A percentile compares a stretch with the other conserved stretches of the same genome.
These are phyloP conservation scores for Cajanus cajan DNA, from an alignment of 306 rosid genomes.

Conservation along the genomic window DNA sequence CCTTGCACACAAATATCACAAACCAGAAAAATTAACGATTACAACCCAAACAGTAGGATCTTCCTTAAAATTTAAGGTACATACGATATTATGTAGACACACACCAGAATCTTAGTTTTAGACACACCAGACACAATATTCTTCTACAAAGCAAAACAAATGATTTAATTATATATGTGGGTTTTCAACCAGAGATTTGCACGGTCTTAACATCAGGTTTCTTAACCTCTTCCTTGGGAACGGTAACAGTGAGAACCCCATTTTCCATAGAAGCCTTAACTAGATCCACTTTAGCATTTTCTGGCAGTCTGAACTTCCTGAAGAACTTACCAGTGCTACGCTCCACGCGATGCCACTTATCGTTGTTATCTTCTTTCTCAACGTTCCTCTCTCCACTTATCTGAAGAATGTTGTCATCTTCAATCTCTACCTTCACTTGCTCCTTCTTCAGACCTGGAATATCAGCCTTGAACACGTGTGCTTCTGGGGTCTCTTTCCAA, in stretches of 20 bases:
- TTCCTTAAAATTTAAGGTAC: no score
- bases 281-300: conserved; percentile 24
- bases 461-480: conserved; percentile 35
- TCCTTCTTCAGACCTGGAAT: neutral
- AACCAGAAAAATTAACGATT: no score
- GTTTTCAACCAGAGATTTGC: conserved; percentile 35
- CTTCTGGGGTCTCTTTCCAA: conserved; percentile 33
- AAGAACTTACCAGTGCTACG: conserved; percentile 39
- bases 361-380: conserved; percentile 32
- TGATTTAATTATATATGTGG: no score
- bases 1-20: neutral
- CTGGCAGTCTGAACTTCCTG: conserved; percentile 42
- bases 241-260: conserved; percentile 46
- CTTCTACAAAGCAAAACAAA: no score
- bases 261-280: conserved; percentile 38
- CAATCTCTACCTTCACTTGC: conserved; percentile 36
- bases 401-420: conserved; percentile 32
- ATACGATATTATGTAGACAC: no score
- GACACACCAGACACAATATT: no score
- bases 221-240: conserved; percentile 34
- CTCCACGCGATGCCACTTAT: conserved; percentile 44
- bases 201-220: conserved; percentile 27
- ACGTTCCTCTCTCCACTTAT: conserved; percentile 39
- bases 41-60: no score
- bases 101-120: no score